Conservation (phyloP, 768 basidiomycete species). For the Leccinum broughii region DNA sequence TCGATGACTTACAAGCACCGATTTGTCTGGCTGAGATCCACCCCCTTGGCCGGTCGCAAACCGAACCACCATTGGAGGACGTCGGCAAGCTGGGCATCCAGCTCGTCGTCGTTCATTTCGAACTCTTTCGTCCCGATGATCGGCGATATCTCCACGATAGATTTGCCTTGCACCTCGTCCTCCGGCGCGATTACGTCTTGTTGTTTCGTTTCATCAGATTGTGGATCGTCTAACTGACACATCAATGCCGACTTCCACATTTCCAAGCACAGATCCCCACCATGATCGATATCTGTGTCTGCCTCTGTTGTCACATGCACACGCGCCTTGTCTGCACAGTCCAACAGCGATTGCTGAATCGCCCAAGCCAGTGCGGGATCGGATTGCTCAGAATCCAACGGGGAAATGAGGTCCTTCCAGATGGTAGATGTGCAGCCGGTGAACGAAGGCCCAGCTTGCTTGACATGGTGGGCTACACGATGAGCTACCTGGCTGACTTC, state of each 20-base stretch:
- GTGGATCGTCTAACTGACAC: slow-evolving; percentile 3
- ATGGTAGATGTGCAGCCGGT: slow-evolving; percentile 2
- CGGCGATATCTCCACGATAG: slow-evolving; percentile 21
- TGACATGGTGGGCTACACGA: slow-evolving; percentile 7
- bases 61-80: slow-evolving; percentile 80
- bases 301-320: neutral
- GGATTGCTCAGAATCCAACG: slow-evolving; percentile 3
- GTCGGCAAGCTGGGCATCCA: slow-evolving; percentile 54
- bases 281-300: slow-evolving; percentile 1
- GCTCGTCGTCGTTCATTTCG: slow-evolving; percentile 46
- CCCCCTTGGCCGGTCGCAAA: slow-evolving; percentile 65
- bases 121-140: slow-evolving; percentile 73
- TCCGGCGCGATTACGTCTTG: neutral
- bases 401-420: slow-evolving; percentile 14
- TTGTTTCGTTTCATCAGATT: neutral
- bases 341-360: slow-evolving; percentile 30
- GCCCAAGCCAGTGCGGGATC: slow-evolving; percentile 32
- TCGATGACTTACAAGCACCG: slow-evolving; percentile 63
- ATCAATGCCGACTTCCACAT: slow-evolving; percentile 3
- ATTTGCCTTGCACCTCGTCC: neutral
- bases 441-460: slow-evolving; percentile 8
- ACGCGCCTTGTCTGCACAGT: slow-evolving; percentile 11
- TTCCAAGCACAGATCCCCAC: slow-evolving; percentile 10
- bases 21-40: slow-evolving; percentile 53
- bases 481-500: slow-evolving; percentile 8